Evolutionary conservation across 192 early-diverging fungal species (phyloP), one percentile per base, ranked within the genome.

Genomic region (Backusella sp.): DNA sequence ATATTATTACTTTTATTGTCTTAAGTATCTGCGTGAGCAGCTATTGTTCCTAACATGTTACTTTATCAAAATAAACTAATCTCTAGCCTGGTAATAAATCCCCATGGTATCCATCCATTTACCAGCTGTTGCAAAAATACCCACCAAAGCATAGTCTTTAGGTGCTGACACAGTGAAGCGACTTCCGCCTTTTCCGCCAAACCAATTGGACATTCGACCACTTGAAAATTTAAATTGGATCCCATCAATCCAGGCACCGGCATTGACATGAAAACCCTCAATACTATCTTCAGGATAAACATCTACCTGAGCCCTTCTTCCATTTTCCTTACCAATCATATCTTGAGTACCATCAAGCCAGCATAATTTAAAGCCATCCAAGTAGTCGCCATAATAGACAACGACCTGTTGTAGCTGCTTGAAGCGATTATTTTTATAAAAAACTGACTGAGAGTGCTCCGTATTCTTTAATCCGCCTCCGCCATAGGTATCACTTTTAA

Each of bases 171-270:
- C 41, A 7, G 84, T 53, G n/a, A 76, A 78, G 19, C 73, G 70
- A 36, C 52, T 77, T 1, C 90, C 90, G 42, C 88, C 87, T 2
- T 21, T 75, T 19, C 88, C 84, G 75, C 91, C 91, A 69, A 78
- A 83, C 91, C 91, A 92, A 17, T 79, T 85, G 69, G 77, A 84
- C n/a, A 73, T 65, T 12, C 79, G 80, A 42, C 90, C 88, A n/a
- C 69, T 75, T 28, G 76, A 79, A 4, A 87, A 87, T 44, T 84
- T 74, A 74, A 91, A 83, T 79, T 89, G 86, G 0, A 92, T 37
- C 0, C 90, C 89, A 70, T 92, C 91, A 68, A 92, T 82, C 85
- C 87, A 91, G 53, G 77, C 82, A 23, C 91, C 90, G n/a, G 84
- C 73, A 19, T 80, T 76, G 30, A 90, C 84, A n/a, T 83, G 49